These are phyloP conservation scores for Hypoxylon sp. DNA, from an alignment of 2,329 filamentous ascomycete species.

Conservation along the genomic window DNA sequence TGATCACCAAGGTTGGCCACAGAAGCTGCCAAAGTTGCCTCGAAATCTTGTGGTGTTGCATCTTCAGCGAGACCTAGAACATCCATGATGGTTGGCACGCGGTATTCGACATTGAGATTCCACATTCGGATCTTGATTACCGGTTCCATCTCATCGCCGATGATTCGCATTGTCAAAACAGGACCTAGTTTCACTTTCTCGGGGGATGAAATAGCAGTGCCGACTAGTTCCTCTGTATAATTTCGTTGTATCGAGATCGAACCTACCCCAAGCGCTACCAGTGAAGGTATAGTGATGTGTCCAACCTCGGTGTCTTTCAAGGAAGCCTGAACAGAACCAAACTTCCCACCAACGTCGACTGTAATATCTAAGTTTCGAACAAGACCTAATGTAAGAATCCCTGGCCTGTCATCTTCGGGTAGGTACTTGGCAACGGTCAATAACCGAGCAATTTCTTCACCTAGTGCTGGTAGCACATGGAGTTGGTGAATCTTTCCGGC, in stretches of 20 bases:
- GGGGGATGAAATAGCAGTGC: constrained; percentile 52
- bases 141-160: constrained; percentile 94
- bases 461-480: constrained; percentile 72
- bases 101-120: constrained; percentile 87
- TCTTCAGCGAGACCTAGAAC: constrained; percentile 75
- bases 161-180: constrained; percentile 86
- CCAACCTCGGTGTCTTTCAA: constrained; percentile 73
- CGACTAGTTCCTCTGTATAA: constrained; percentile 74
- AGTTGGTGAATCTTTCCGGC: constrained; percentile 72
- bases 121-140: constrained; percentile 87
- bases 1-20: constrained; percentile 78
- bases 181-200: constrained; percentile 46
- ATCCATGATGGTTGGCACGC: constrained; percentile 82
- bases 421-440: constrained; percentile 93
- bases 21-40: constrained; percentile 78
- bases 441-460: constrained; percentile 80
- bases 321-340: constrained; percentile 71
- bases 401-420: constrained; percentile 93
- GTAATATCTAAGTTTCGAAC: constrained; percentile 70
- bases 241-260: constrained; percentile 71
- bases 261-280: constrained; percentile 80
- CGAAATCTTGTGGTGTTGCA: constrained; percentile 75
- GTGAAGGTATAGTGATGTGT: constrained; percentile 84
- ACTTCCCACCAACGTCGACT: constrained; percentile 70
- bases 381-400: constrained; percentile 77